Percentiles rank a stretch among this genome's conserved stretches.
Evolutionary conservation across 768 basidiomycete genomes (phyloP).

Genomic region (Rhizopogon roseolus): DNA sequence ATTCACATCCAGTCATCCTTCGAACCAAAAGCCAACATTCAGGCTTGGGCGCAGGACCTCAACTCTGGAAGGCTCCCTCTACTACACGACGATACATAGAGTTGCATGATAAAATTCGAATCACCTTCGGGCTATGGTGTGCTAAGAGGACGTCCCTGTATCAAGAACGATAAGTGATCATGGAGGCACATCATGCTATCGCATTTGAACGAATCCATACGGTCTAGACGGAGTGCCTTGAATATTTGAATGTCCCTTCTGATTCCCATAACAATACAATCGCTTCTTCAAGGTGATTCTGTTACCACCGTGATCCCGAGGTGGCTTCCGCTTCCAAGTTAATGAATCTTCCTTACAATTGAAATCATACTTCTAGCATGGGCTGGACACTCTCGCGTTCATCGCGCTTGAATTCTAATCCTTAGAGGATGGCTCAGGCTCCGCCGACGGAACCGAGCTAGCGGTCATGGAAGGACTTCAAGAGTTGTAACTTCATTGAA

Average conservation of each 20-base stretch:
- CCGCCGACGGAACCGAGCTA: neutral
- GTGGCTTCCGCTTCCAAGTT: neutral
- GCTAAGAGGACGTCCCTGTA: too few species aligned
- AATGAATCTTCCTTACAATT: neutral
- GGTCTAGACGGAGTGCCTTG: neutral
- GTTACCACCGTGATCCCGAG: neutral
- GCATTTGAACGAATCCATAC: neutral
- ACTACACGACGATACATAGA: too few species aligned
- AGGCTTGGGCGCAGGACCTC: too few species aligned
- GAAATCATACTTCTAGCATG: neutral
- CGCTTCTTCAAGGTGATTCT: neutral
- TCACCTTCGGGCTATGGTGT: too few species aligned
- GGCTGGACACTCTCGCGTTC: neutral
- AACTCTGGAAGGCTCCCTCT: too few species aligned
- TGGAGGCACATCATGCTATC: neutral
- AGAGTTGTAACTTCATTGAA: neutral
- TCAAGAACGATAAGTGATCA: neutral
- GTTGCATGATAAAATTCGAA: too few species aligned
- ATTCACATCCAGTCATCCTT: too few species aligned
- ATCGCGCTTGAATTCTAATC: neutral
- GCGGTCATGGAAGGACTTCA: neutral
- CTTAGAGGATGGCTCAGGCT: neutral
- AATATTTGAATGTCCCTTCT: neutral
- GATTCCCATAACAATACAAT: neutral
- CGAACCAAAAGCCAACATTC: too few species aligned